These are phyloP conservation scores for Bombardia bombarda DNA, from an alignment of 495 filamentous ascomycete species.

Conservation along the genomic window DNA sequence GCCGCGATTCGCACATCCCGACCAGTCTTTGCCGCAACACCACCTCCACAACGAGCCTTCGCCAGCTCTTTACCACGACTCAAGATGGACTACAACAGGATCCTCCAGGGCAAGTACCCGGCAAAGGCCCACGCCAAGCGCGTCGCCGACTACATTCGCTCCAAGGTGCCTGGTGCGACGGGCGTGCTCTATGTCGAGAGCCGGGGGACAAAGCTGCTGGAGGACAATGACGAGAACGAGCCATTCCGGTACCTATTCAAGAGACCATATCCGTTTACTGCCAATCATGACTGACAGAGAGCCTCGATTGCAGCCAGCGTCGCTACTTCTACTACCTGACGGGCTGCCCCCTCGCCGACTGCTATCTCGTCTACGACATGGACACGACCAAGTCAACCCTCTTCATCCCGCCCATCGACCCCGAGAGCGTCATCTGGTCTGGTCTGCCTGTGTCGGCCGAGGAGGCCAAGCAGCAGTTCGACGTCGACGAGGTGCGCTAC, in stretches of 20 bases:
- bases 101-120: conserved; percentile 74
- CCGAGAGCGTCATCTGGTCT: conserved; percentile 91
- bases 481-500: conserved; percentile 70
- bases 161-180: conserved; percentile 47
- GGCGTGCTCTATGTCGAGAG: conserved; percentile 83
- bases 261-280: background rate
- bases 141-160: conserved; percentile 67
- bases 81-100: conserved; percentile 27
- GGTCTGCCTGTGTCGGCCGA: conserved; percentile 70
- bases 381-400: conserved; percentile 64
- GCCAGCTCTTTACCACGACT: background rate
- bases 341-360: conserved; percentile 77
- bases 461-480: conserved; percentile 70
- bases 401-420: conserved; percentile 84
- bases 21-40: background rate
- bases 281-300: background rate
- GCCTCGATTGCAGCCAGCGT: conserved; percentile 54
- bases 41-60: background rate
- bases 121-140: conserved; percentile 80
- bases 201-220: conserved; percentile 63
- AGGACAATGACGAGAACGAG: conserved; percentile 74
- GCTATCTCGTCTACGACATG: conserved; percentile 75
- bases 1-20: background rate
- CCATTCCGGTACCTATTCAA: conserved; percentile 57
- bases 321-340: conserved; percentile 93